Evolutionary conservation across 257 asterid genomes (phyloP), one percentile per base, ranked within the genome.

Genomic region (Solanum virginianum): DNA sequence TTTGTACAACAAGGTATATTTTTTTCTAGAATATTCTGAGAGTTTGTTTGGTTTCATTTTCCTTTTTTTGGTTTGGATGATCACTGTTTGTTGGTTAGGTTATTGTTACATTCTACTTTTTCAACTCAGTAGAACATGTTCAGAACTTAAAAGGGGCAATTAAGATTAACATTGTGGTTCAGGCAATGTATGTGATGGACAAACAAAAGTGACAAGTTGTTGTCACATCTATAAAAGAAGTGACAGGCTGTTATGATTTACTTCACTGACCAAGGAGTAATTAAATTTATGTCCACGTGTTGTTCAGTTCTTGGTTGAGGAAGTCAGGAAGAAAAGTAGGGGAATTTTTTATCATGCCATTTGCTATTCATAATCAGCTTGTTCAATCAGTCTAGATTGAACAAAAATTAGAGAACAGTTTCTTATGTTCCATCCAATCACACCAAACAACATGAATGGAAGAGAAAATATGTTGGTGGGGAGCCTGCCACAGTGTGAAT

Each of bases 1-100:
- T 86, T 91, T 96, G 80, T 95, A 95, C 90, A 96, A 96, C 93
- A 96, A 96, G 98, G 99, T 95, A 89, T 89, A 32, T 79, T 14
- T 1, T 53, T 16, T 79, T 26, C 65, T 26, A 32, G 53, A 79
- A 41, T 53, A 3, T 79, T 29, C 49, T 53, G 26, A 53, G 29
- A 79, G 65, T 16, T 53, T 10, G 49, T 79, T 79, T 79, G 26
- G 15, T 18, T 79, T 79, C 17, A 51, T 36, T 70, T 39, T 29
- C 32, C 32, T 1, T 10, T 18, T 2, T 57, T 69, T 29, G 3
- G 3, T 18, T 43, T 10, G 43, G 16, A 51, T 51, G 82, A 51
- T 51, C 82, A 16, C 16, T 51, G 63, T 9, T 53, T 53, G 47
- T 49, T 51, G 26, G 47, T 53, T 51, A 12, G 81, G n/a, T 15